A percentile compares a stretch with the other conserved stretches of the same genome.
Evolutionary conservation across 495 filamentous ascomycete genomes (phyloP).

Genomic region (Barbatosphaeria neglecta): DNA sequence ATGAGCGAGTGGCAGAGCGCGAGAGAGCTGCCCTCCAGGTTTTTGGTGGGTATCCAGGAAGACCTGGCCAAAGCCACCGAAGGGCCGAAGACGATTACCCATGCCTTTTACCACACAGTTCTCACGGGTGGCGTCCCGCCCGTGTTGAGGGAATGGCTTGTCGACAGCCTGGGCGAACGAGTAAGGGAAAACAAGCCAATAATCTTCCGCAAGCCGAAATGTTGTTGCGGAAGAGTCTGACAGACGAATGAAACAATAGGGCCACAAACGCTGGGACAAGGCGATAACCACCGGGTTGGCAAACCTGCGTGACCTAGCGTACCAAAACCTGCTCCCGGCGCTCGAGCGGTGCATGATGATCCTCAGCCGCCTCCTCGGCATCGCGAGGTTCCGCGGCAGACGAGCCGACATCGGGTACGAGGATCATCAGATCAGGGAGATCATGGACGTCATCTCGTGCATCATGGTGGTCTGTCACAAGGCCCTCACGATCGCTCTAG

Average conservation of each 20-base stretch:
- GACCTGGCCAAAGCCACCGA: conserved; percentile 33
- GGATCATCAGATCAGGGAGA: conserved; percentile 31
- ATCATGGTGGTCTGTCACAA: conserved; percentile 64
- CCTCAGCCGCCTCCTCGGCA: conserved; percentile 69
- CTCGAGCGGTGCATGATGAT: conserved; percentile 75
- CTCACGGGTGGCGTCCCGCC: conserved; percentile 72
- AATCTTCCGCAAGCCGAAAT: background rate
- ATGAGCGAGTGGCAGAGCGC: conserved; percentile 68
- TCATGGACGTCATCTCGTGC: conserved; percentile 62
- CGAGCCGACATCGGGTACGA: conserved; percentile 55
- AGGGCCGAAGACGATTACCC: conserved; percentile 43
- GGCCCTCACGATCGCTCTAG: conserved; percentile 56
- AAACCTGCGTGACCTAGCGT: conserved; percentile 62
- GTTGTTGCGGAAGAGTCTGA: background rate
- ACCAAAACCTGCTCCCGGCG: conserved; percentile 80
- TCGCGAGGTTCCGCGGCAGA: conserved; percentile 69
- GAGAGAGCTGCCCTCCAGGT: conserved; percentile 65
- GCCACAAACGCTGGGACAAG: conserved; percentile 93
- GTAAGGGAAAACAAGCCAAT: conserved; percentile 42
- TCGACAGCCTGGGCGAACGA: conserved; percentile 74
- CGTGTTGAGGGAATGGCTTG: conserved; percentile 73
- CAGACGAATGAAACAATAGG: conserved; percentile 34
- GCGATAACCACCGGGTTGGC: conserved; percentile 65
- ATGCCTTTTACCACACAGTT: conserved; percentile 75
- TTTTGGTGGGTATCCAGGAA: conserved; percentile 64